phyloP scores from a whole-genome alignment of 352 stramenopile species.

The Phytopythium aichiense region DNA sequence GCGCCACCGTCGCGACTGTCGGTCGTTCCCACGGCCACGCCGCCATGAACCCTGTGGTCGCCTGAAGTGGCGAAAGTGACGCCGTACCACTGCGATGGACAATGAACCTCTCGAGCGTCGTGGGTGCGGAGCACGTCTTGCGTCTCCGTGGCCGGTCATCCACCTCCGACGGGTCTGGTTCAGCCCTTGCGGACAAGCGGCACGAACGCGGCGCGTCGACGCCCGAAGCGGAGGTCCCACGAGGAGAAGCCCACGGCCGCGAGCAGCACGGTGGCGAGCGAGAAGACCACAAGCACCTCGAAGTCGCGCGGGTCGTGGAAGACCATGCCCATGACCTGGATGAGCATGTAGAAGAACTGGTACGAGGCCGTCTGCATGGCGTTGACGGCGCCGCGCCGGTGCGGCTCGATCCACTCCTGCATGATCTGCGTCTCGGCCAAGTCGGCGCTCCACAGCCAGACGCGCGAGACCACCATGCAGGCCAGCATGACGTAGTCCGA shows the following conservation, averaged over 20 bases:
- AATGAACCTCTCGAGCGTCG: too few species aligned
- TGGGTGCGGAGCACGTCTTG: too few species aligned
- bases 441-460: slow-evolving; percentile 55
- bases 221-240: slow-evolving; percentile 41
- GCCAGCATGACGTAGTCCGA: slow-evolving; percentile 57
- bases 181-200: slow-evolving; percentile 2
- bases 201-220: slow-evolving; percentile 28
- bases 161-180: not conserved
- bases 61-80: too few species aligned
- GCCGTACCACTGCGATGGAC: too few species aligned
- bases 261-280: slow-evolving; percentile 33
- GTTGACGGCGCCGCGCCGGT: slow-evolving; percentile 51
- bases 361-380: slow-evolving; percentile 60
- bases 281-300: slow-evolving; percentile 50
- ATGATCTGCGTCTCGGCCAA: slow-evolving; percentile 69
- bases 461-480: slow-evolving; percentile 42
- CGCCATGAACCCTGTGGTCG: too few species aligned
- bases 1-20: too few species aligned
- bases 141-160: too few species aligned
- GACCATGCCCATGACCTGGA: slow-evolving; percentile 40
- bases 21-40: too few species aligned
- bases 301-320: slow-evolving; percentile 56
- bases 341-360: slow-evolving; percentile 63
- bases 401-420: slow-evolving; percentile 61
- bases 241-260: slow-evolving; percentile 51